Percentiles rank a stretch among this genome's conserved stretches.
These are phyloP conservation scores for Caloboletus inedulis DNA, from an alignment of 1,284 basidiomycete species.

Conservation along the genomic window DNA sequence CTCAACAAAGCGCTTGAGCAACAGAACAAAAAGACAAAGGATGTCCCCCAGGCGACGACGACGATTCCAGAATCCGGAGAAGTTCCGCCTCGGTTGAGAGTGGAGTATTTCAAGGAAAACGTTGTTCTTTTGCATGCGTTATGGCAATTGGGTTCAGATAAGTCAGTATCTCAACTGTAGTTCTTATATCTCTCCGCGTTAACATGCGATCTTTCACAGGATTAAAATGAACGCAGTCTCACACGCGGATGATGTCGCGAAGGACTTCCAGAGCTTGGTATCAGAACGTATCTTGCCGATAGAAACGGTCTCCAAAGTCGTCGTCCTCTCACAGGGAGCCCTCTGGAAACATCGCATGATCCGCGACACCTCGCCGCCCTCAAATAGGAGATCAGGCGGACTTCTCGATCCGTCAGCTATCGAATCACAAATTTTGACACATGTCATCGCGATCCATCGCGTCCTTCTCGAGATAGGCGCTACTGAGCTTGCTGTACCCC, in stretches of 20 bases:
- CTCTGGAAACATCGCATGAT: constrained; percentile 81
- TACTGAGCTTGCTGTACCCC: constrained; percentile 49
- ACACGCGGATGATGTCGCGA: constrained; percentile 42
- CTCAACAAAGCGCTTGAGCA: constrained; percentile 65
- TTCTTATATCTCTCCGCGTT: constrained; percentile 2
- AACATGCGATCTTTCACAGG: constrained; percentile 12
- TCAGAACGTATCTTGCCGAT: constrained; percentile 68
- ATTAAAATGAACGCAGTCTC: constrained; percentile 14
- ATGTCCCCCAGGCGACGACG: constrained; percentile 35
- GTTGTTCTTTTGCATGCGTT: constrained; percentile 70
- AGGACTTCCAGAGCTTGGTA: constrained; percentile 58
- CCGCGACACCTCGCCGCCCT: constrained; percentile 39
- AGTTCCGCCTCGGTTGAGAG: constrained; percentile 42
- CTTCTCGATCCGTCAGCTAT: constrained; percentile 26
- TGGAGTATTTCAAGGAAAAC: constrained; percentile 67
- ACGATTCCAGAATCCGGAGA: constrained; percentile 31
- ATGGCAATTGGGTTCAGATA: constrained; percentile 60
- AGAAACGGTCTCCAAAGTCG: constrained; percentile 74
- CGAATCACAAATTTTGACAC: constrained; percentile 70
- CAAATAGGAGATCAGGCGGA: constrained; percentile 31
- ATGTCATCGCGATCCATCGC: constrained; percentile 71
- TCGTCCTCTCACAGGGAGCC: constrained; percentile 73
- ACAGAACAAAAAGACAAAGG: constrained; percentile 41
- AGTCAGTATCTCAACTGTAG: constrained; percentile 43
- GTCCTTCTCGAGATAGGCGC: constrained; percentile 68